phyloP scores from a whole-genome alignment of 352 stramenopile species.

The Blastocystis sp. region DNA sequence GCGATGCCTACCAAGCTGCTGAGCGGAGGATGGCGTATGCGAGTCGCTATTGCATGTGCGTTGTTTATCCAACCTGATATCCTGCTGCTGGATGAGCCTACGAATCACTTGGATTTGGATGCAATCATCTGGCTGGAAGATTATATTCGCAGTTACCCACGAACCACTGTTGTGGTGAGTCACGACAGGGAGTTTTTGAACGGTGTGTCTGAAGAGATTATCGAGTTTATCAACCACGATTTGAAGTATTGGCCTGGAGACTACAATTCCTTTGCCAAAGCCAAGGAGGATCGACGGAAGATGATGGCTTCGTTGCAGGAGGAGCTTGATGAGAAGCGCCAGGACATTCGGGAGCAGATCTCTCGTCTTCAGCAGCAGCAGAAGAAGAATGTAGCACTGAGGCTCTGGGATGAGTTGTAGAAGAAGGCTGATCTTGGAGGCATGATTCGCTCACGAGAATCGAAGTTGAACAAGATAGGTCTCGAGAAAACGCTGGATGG shows the following conservation, averaged over 20 bases:
- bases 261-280: conserved; percentile 90
- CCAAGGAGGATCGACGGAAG: conserved; percentile 85
- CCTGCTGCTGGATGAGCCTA: conserved; percentile 91
- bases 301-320: conserved; percentile 68
- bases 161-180: conserved; percentile 92
- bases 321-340: conserved; percentile 63
- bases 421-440: conserved; percentile 29
- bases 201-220: conserved; percentile 90
- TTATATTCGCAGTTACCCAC: conserved; percentile 88
- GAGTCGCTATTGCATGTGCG: conserved; percentile 85
- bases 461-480: conserved; percentile 55
- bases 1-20: conserved; percentile 78
- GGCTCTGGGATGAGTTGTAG: not conserved
- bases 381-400: not conserved
- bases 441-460: conserved; percentile 14
- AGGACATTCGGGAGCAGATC: conserved; percentile 67
- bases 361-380: conserved; percentile 76
- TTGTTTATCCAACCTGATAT: conserved; percentile 90
- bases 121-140: conserved; percentile 90
- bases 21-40: conserved; percentile 88
- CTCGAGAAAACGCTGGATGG: conserved; percentile 57
- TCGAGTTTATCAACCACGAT: conserved; percentile 89
- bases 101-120: conserved; percentile 94
- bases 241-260: conserved; percentile 95
- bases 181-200: conserved; percentile 98